phyloP scores from a whole-genome alignment of 2,329 filamentous ascomycete species.

The Sporothrix mexicana region DNA sequence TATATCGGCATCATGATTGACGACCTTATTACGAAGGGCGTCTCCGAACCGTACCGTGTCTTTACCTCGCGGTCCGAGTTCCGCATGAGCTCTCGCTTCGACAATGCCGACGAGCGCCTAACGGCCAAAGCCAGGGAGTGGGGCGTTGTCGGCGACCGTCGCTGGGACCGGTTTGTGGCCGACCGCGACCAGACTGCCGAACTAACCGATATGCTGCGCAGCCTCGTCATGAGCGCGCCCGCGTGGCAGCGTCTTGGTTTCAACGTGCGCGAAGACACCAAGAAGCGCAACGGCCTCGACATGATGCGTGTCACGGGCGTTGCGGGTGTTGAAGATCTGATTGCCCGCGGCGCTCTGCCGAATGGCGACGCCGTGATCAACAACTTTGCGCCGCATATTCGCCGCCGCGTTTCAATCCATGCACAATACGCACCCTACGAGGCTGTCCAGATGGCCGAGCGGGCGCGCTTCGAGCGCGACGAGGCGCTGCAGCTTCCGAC shows the following conservation, averaged over 20 bases:
- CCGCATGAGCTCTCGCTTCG: constrained; percentile 86
- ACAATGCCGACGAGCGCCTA: constrained; percentile 90
- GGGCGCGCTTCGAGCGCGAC: constrained; percentile 73
- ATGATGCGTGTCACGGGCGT: constrained; percentile 72
- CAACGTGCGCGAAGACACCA: constrained; percentile 43
- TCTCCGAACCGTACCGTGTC: constrained; percentile 97
- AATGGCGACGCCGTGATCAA: constrained; percentile 45
- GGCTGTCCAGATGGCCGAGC: constrained; percentile 69
- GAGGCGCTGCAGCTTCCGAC: constrained; percentile 74
- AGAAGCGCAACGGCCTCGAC: constrained; percentile 75
- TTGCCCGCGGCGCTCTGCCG: constrained; percentile 59
- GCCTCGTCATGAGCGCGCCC: constrained; percentile 28
- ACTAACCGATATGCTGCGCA: constrained; percentile 63
- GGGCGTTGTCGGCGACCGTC: constrained; percentile 77
- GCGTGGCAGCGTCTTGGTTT: constrained; percentile 46
- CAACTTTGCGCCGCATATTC: constrained; percentile 63
- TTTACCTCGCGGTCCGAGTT: constrained; percentile 97
- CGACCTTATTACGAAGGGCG: constrained; percentile 94
- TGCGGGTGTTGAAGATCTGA: constrained; percentile 56
- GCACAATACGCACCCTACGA: constrained; percentile 88
- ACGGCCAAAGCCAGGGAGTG: constrained; percentile 77
- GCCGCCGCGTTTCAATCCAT: constrained; percentile 77
- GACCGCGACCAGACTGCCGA: constrained; percentile 70
- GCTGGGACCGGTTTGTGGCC: constrained; percentile 74
- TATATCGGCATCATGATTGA: constrained; percentile 99